phyloP scores from a whole-genome alignment of 2,329 filamentous ascomycete species.

The Colletotrichum trifolii region DNA sequence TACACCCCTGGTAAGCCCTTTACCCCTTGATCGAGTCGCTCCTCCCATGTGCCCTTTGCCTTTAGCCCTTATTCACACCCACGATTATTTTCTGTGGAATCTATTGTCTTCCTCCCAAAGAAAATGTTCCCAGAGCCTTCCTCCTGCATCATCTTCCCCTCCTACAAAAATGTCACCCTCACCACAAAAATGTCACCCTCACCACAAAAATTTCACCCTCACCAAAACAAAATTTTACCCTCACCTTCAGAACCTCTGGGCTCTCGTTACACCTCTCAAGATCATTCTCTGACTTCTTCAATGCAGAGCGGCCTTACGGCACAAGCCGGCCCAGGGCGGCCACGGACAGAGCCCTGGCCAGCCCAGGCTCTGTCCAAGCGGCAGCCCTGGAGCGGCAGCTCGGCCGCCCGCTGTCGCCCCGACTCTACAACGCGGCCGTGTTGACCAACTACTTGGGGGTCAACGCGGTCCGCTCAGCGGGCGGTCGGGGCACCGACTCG shows the following conservation, averaged over 20 bases:
- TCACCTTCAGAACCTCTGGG: neutral
- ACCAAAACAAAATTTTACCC: neutral
- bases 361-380: slow-evolving; percentile 1
- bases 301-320: neutral
- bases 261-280: too few relatives aligned
- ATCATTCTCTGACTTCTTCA: slow-evolving; percentile 8
- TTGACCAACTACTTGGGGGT: slow-evolving; percentile 11
- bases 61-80: neutral
- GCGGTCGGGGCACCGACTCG: slow-evolving; percentile 30
- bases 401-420: slow-evolving; percentile 19
- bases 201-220: neutral
- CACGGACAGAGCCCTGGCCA: too few relatives aligned
- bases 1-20: slow-evolving; percentile 12
- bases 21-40: neutral
- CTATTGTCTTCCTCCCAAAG: too few relatives aligned
- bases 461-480: slow-evolving; percentile 17
- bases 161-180: neutral
- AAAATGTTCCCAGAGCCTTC: neutral
- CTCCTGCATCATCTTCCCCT: neutral
- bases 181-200: neutral
- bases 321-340: neutral
- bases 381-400: slow-evolving; percentile 17
- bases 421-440: slow-evolving; percentile 16
- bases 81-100: neutral
- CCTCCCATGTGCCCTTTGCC: neutral